Evolutionary conservation across 1,284 basidiomycete species (phyloP), one percentile per base, ranked within the genome.

Genomic region (Microbotryum saponariae): DNA sequence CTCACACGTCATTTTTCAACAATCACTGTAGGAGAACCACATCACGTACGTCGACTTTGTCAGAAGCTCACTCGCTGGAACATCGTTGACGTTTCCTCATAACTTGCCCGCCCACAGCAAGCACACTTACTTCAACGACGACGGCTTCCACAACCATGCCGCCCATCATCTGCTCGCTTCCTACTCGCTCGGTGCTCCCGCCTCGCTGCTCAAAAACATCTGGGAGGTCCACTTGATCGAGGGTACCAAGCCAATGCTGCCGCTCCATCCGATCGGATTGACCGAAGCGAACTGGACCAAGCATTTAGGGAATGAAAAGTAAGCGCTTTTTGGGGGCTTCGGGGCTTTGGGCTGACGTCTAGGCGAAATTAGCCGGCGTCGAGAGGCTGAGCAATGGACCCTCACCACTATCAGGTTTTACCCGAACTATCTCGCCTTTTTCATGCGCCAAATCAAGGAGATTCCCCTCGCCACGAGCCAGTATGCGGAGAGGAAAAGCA

Each of bases 141-240:
- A 63, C 21, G 71, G 71, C 20, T 66, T 72, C 51, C 71, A 72
- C 67, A 72, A 72, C 53, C 71, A 72, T 55, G 57, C 59, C 46
- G 59, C 66, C 12, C 66, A 67, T 29, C 66, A 67, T 37, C 56
- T 72, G 2, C 67, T 72, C 37, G 67, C 70, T 5, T 58, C 66
- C 23, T 72, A 70, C 56, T 65, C 67, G 6, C 63, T 72, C n/a
- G 71, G 71, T 2, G 71, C 66, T 3, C 56, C 64, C 1, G 61
- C 70, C 3, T n/a, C 59, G 5, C 52, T 68, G 18, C 51, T 72
- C 49, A 51, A 65, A 10, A 66, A 67, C 42, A 70, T 67, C n/a
- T 57, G 63, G 21, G 59, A 68, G 37, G 63, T 71, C 1, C 62
- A 69, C 56, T 37, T 50, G 6, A 57, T 59, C 44, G 58, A 58